phyloP scores from a whole-genome alignment of 108 stramenopile species.

The Pseudonitzschia multistriata region DNA sequence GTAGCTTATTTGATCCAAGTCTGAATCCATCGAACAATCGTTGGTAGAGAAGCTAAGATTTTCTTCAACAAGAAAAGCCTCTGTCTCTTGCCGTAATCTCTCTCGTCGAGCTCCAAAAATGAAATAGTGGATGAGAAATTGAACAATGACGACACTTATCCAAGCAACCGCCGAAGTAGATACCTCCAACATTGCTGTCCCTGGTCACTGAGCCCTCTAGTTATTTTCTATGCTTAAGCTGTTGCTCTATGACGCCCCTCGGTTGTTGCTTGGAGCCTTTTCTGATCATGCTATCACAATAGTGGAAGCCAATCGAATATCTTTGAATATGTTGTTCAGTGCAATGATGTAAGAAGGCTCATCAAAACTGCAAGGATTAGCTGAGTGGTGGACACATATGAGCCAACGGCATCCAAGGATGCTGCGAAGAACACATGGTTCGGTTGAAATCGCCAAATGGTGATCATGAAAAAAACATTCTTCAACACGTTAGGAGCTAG shows the following conservation, averaged over 20 bases:
- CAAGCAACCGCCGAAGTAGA: slow-evolving; percentile 38
- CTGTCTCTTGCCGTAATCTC: slow-evolving; percentile 17
- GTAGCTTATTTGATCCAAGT: neutral
- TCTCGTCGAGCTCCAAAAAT: slow-evolving; percentile 29
- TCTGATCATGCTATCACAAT: neutral
- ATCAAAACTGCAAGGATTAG: neutral
- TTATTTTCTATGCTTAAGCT: neutral
- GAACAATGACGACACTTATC: slow-evolving; percentile 39
- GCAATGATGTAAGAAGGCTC: too few species aligned
- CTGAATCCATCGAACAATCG: slow-evolving; percentile 4
- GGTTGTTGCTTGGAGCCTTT: neutral
- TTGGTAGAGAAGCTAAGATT: slow-evolving; percentile 27
- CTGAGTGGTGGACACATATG: neutral
- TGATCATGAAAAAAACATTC: neutral
- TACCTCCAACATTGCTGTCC: slow-evolving; percentile 29
- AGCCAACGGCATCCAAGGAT: neutral
- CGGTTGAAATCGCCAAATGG: neutral
- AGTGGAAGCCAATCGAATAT: too few species aligned
- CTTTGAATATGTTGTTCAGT: too few species aligned
- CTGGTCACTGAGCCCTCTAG: neutral
- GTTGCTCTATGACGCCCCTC: neutral
- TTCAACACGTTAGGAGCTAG: neutral
- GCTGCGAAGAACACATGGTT: neutral
- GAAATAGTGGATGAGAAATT: slow-evolving; percentile 38
- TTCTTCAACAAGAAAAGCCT: slow-evolving; percentile 26